Evolutionary conservation across 208 protist species (phyloP).

Genomic region (Wallacemonas sp.): DNA sequence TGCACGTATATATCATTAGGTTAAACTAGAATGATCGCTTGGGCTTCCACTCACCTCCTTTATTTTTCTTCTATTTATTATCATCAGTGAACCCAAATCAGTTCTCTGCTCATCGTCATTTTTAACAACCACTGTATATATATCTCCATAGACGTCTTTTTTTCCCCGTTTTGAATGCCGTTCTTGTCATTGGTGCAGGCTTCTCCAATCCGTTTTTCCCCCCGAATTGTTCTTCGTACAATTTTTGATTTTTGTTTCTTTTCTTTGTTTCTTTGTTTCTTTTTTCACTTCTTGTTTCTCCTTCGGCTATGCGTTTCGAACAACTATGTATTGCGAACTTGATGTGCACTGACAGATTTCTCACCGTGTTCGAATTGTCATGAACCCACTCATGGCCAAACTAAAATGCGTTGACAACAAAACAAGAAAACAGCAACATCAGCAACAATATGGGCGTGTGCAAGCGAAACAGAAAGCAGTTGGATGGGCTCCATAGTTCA

Average conservation of each 20-base stretch:
- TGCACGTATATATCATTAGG: background rate
- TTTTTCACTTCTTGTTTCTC: background rate
- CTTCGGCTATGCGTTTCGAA: background rate
- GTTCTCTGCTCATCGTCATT: background rate
- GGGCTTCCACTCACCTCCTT: background rate
- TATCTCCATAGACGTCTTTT: slow-evolving; percentile 5
- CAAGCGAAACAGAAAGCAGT: too few species aligned
- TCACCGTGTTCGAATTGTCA: background rate
- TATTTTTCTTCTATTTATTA: slow-evolving; percentile 8
- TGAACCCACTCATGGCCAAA: background rate
- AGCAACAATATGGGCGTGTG: too few species aligned
- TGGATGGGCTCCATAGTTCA: too few species aligned
- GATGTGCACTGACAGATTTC: background rate
- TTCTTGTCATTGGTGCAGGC: too few species aligned
- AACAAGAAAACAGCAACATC: too few species aligned
- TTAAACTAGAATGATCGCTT: background rate
- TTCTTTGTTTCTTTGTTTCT: slow-evolving; percentile 12
- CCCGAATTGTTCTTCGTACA: too few species aligned
- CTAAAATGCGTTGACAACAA: background rate
- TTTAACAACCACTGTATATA: background rate
- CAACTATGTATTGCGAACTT: background rate
- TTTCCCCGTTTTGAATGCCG: slow-evolving; percentile 17
- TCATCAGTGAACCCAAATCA: background rate
- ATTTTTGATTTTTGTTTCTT: slow-evolving; percentile 9
- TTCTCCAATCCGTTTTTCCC: too few species aligned